Evolutionary conservation across 352 stramenopile species (phyloP), one percentile per base, ranked within the genome.

Genomic region (Phytophthora lateralis): DNA sequence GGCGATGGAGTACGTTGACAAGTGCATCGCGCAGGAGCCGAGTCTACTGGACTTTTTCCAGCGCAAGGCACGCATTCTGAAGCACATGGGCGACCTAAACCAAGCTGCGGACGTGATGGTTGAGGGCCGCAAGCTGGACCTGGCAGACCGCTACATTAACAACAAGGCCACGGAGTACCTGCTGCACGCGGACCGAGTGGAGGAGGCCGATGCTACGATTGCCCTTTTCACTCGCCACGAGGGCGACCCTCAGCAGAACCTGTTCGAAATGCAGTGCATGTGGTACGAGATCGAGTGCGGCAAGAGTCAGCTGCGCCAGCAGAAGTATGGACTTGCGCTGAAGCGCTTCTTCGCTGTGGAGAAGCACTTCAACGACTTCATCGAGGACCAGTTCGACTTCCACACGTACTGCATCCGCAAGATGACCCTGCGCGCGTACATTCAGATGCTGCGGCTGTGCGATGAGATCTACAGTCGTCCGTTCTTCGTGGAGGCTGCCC

Each of bases 331-430:
- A 1, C 84, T 85, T 38, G 94, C 93, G 26, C 71, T 99, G 27
- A 98, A 99, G 73, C 97, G 97, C 18, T 99, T 97, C 68, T 87
- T 90, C 41, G 83, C 88, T 10, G 93, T 99, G 14, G 86, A 98
- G 35, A 98, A 98, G 71, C 97, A 99, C 79, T 99, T 99, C 61
- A 89, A 97, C 55, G 96, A 99, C 75, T 98, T 99, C 43, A 72
- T 96, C 35, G 97, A 99, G 55, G 97, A 99, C 82, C 96, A 99
- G 75, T 99, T 99, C 59, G 97, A 99, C 73, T 99, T 99, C 76
- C 97, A 99, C 85, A 95, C 83, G 44, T 99, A 99, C 74, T 99
- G 97, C 65, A 91, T 99, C 63, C 93, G 97, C 63, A 99, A 99
- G 83, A 97, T 98, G 69, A 99, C 97, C 24, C 73, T 99, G 45